Evolutionary conservation across 176 grass and related monocot species (phyloP).

Genomic region (Avena atlantica): DNA sequence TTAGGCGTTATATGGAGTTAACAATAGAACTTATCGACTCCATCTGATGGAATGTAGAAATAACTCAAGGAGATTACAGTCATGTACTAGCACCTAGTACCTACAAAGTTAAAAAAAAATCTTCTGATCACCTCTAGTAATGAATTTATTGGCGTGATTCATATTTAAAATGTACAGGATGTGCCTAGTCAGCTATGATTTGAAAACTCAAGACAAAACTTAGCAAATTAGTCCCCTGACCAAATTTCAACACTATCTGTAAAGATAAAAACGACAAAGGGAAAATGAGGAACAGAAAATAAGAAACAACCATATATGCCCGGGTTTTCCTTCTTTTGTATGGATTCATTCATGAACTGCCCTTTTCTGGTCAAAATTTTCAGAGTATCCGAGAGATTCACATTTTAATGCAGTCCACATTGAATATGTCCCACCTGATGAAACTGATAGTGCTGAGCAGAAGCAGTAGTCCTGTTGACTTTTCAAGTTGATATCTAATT

Average conservation of each 20-base stretch:
- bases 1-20: neutral
- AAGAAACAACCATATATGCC: conserved; percentile 1
- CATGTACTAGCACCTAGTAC: conserved; percentile 10
- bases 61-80: conserved; percentile 9
- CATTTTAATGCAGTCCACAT: conserved; percentile 29
- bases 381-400: neutral
- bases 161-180: neutral
- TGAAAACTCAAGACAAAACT: conserved; percentile 34
- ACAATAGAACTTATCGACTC: neutral
- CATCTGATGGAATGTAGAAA: conserved; percentile 20
- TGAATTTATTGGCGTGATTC: neutral
- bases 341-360: conserved; percentile 4
- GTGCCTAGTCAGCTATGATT: conserved; percentile 2
- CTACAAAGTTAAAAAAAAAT: neutral
- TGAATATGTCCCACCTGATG: conserved; percentile 30
- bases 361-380: conserved; percentile 26
- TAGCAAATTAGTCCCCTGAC: neutral
- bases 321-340: neutral
- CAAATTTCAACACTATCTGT: neutral
- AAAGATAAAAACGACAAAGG: neutral
- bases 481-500: conserved; percentile 24
- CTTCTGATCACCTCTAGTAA: conserved; percentile 21
- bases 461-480: conserved; percentile 16
- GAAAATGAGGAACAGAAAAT: neutral
- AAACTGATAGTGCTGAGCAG: conserved; percentile 25